phyloP scores from a whole-genome alignment of 331 rosid species.

The Quercus lobata region DNA sequence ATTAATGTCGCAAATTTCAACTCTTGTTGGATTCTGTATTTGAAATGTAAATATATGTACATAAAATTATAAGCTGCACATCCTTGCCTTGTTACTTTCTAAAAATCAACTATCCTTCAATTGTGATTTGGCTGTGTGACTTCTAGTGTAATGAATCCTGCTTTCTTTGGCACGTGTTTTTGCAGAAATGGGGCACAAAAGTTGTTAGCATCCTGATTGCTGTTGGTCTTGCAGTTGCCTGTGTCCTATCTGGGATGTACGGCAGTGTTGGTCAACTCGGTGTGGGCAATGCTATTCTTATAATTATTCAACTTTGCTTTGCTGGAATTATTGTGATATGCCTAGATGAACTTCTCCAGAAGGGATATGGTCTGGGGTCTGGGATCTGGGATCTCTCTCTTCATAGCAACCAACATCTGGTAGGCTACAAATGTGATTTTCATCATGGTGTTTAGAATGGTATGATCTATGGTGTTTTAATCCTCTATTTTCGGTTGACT shows the following conservation, averaged over 20 bases:
- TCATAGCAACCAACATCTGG: constrained; percentile 47
- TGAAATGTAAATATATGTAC: not conserved
- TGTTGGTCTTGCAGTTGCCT: constrained; percentile 43
- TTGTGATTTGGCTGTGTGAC: not conserved
- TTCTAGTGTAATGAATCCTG: not conserved
- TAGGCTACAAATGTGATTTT: not conserved
- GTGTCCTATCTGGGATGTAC: constrained; percentile 46
- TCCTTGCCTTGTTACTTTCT: not conserved
- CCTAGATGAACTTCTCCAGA: constrained; percentile 50
- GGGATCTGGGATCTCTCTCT: constrained; percentile 41
- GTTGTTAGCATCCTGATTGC: constrained; percentile 42
- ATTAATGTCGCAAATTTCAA: not conserved
- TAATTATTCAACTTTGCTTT: constrained; percentile 37
- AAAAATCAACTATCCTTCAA: too few species aligned
- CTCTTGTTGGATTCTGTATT: not conserved
- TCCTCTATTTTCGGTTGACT: not conserved
- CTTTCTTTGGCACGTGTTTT: not conserved
- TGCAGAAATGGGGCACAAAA: constrained; percentile 52
- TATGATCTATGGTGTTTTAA: not conserved
- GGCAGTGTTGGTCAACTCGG: constrained; percentile 45
- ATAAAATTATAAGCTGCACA: not conserved
- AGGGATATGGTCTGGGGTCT: constrained; percentile 50
- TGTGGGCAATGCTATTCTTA: constrained; percentile 46
- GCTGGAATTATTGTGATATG: constrained; percentile 44
- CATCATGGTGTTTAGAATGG: not conserved